Evolutionary conservation across 208 protist genomes (phyloP).

Genomic region (Acanthamoeba royreba): DNA sequence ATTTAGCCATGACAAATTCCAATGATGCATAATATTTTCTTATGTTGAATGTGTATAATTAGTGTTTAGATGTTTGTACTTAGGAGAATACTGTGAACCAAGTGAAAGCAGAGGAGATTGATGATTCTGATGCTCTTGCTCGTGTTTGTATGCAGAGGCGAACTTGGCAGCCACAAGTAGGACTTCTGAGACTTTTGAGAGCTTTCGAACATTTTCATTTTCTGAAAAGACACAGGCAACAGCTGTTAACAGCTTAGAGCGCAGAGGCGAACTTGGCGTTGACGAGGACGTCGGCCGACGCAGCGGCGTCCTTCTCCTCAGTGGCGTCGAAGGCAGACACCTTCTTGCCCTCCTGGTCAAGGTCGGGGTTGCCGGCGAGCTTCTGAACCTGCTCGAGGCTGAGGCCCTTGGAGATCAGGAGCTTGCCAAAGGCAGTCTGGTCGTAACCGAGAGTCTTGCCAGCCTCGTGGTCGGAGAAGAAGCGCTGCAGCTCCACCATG

Average conservation of each 20-base stretch:
- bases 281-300: background rate
- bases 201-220: too few relatives aligned
- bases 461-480: slow-evolving; percentile 46
- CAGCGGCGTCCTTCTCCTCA: slow-evolving; percentile 40
- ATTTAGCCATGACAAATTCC: too few relatives aligned
- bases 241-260: background rate
- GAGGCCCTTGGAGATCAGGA: slow-evolving; percentile 47
- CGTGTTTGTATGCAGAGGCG: too few relatives aligned
- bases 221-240: background rate
- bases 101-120: too few relatives aligned
- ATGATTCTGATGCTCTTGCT: too few relatives aligned
- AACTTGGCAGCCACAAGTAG: too few relatives aligned
- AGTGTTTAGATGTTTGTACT: too few relatives aligned
- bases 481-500: slow-evolving; percentile 52
- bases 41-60: too few relatives aligned
- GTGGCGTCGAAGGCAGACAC: slow-evolving; percentile 45
- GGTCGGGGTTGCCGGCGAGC: slow-evolving; percentile 47
- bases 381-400: slow-evolving; percentile 16
- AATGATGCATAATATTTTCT: too few relatives aligned
- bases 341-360: slow-evolving; percentile 45
- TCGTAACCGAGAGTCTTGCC: slow-evolving; percentile 23
- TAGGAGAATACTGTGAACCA: too few relatives aligned
- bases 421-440: slow-evolving; percentile 32
- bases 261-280: background rate
- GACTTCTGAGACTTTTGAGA: too few relatives aligned